Evolutionary conservation across 108 stramenopile species (phyloP), one percentile per base, ranked within the genome.

Genomic region (Halocafeteria seosinensis): DNA sequence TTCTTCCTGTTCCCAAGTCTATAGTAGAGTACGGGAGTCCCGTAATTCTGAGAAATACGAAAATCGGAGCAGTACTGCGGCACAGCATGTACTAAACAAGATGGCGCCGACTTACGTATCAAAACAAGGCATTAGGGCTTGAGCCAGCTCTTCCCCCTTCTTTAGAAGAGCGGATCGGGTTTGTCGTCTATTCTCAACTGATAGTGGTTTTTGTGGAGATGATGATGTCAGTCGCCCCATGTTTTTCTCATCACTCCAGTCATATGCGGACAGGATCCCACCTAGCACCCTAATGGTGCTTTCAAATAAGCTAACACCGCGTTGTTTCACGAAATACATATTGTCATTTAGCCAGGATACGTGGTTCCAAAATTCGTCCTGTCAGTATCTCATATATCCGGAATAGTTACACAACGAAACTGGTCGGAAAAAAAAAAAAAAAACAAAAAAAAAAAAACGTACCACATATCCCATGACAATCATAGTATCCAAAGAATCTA

Each of bases 1-100:
- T n/a, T n/a, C n/a, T n/a, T 34, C 6, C 31, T 35, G 66, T 66
- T 55, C 85, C 31, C 26, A 94, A 63, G 71, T 88, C 88, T 34
- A 94, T 87, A 5, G 92, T 94, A 0, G 89, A 89, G 71, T 86
- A 94, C 8, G 92, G 92, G 52, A 94, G 90, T 9, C 87, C 86
- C 8, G 92, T 88, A 12, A 74, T 42, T 9, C 88, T 91, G n/a
- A 84, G 65, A 75, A 91, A 94, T 36, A 88, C 89, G 47, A 81
- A 76, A 2, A 87, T n/a, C n/a, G n/a, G n/a, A n/a, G n/a, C n/a
- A n/a, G n/a, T n/a, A n/a, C n/a, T n/a, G n/a, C n/a, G n/a, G n/a
- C n/a, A n/a, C n/a, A n/a, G n/a, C n/a, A n/a, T n/a, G n/a, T n/a
- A n/a, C n/a, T n/a, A n/a, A n/a, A n/a, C n/a, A n/a, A n/a, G n/a